Evolutionary conservation across 495 filamentous ascomycete species (phyloP).

Genomic region (Penicillium dipodomyicola): DNA sequence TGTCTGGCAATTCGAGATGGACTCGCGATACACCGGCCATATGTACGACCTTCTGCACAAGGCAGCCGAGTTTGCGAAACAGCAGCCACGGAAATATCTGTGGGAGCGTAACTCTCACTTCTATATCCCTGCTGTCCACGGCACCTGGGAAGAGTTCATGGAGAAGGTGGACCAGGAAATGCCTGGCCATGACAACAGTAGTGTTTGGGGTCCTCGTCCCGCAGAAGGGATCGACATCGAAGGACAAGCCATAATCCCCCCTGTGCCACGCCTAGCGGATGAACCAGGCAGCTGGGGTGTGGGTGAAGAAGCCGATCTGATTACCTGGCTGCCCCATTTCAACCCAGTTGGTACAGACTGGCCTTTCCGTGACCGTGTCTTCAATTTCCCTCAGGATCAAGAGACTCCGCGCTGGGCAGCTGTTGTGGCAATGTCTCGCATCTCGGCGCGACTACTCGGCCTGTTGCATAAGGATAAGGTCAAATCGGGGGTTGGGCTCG

Average conservation of each 20-base stretch:
- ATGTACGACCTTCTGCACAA: slow-evolving; percentile 58
- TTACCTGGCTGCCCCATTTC: slow-evolving; percentile 66
- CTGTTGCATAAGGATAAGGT: slow-evolving; percentile 54
- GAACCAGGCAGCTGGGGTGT: slow-evolving; percentile 67
- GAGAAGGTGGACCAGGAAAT: slow-evolving; percentile 10
- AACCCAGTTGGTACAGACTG: slow-evolving; percentile 59
- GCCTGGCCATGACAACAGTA: slow-evolving; percentile 8
- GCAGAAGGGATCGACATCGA: slow-evolving; percentile 32
- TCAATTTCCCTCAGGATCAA: slow-evolving; percentile 38
- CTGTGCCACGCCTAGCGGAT: slow-evolving; percentile 44
- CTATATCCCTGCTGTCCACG: slow-evolving; percentile 63
- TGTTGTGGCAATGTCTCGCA: slow-evolving; percentile 60
- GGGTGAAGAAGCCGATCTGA: slow-evolving; percentile 71
- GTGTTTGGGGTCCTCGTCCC: slow-evolving; percentile 59
- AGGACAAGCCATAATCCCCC: slow-evolving; percentile 53
- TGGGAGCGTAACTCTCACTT: slow-evolving; percentile 73
- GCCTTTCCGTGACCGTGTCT: slow-evolving; percentile 57
- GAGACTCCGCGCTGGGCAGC: slow-evolving; percentile 60
- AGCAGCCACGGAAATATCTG: slow-evolving; percentile 60
- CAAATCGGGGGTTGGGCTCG: slow-evolving; percentile 54
- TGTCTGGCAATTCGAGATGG: slow-evolving; percentile 72
- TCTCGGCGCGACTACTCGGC: slow-evolving; percentile 58
- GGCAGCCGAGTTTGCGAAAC: slow-evolving; percentile 53
- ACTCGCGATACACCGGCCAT: slow-evolving; percentile 65
- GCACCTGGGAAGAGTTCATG: slow-evolving; percentile 28